Evolutionary conservation across 2,329 filamentous ascomycete species (phyloP), one percentile per base, ranked within the genome.

Genomic region (Oidium heveae): DNA sequence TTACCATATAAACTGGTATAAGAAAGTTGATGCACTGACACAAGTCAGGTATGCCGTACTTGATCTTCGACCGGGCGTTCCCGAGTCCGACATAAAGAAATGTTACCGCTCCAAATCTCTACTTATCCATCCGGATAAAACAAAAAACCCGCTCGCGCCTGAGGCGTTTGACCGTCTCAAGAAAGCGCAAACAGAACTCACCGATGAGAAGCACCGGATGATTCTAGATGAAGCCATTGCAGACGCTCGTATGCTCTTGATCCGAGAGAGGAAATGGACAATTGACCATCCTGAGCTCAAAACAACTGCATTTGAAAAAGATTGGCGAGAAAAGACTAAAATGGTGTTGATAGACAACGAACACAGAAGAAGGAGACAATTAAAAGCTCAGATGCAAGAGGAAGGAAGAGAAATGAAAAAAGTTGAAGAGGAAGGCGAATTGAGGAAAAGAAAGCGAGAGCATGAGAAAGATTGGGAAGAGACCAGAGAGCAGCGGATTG

Each of bases 41-140:
- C 18, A 33, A 22, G 18, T 53, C 58, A 85, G 81, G 61, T 98
- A 98, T 68, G 86, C 89, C 53, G 86, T 98, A 52, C 81, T 98
- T 49, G 91, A 93, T 67, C 83, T 98, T 49, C 87, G 94, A 67
- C 91, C 91, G 3, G 91, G 91, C 65, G 86, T 96, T 20, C 80
- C 91, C 55, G 89, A 96, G 62, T 88, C 86, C 57, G 91, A 96
- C 70, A 96, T 98, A 73, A 96, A 95, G 70, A 73, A 82, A 61
- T 77, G 78, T 61, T 98, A 96, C 71, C 88, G 91, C 72, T 88
- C 86, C 63, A 96, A 95, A 69, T 98, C 91, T n/a, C 81, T 98
- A 56, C 80, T 98, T 52, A 96, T 98, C 71, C 91, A 98, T 72
- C 91, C 91, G 7, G 91, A 98, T 72, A 98, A 98, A 69, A 95